A percentile compares a stretch with the other conserved stretches of the same genome.
Conservation (phyloP, 768 basidiomycete species). For the Rhodotorula taiwanensis region DNA sequence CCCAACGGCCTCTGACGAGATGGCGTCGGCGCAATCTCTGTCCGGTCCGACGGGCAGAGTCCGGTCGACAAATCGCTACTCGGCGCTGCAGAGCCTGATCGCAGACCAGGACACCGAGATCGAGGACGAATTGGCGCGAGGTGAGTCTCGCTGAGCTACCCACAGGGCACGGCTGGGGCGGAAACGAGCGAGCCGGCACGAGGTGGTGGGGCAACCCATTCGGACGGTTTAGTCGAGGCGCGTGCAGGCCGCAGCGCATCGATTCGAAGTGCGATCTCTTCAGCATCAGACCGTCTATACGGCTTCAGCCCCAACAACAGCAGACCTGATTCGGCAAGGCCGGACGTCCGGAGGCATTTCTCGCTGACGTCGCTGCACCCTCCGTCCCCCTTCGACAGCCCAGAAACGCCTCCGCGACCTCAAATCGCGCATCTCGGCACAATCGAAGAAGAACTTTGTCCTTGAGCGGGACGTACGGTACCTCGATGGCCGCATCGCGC, state of each 20-base stretch:
- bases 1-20: too few species aligned
- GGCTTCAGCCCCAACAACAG: too few species aligned
- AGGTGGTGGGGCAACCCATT: background rate
- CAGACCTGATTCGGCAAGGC: too few species aligned
- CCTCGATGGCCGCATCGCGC: constrained; percentile 90
- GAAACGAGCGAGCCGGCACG: background rate
- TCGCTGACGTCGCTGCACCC: background rate
- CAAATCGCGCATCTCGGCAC: constrained; percentile 92
- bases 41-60: background rate
- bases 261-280: too few species aligned
- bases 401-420: constrained; percentile 95
- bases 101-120: constrained; percentile 47
- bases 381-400: constrained; percentile 50
- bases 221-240: too few species aligned
- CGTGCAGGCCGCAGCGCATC: too few species aligned
- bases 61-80: constrained; percentile 29
- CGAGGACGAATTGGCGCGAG: constrained; percentile 47
- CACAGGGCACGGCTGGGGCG: too few species aligned
- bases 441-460: constrained; percentile 99
- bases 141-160: constrained; percentile 37
- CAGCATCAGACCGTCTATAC: too few species aligned
- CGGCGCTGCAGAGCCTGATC: constrained; percentile 27
- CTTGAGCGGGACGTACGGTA: constrained; percentile 97
- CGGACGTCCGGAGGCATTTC: too few species aligned
- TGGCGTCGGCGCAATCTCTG: background rate